Evolutionary conservation across 2,329 filamentous ascomycete species (phyloP), one percentile per base, ranked within the genome.

Genomic region (Cladosporium colombiae): DNA sequence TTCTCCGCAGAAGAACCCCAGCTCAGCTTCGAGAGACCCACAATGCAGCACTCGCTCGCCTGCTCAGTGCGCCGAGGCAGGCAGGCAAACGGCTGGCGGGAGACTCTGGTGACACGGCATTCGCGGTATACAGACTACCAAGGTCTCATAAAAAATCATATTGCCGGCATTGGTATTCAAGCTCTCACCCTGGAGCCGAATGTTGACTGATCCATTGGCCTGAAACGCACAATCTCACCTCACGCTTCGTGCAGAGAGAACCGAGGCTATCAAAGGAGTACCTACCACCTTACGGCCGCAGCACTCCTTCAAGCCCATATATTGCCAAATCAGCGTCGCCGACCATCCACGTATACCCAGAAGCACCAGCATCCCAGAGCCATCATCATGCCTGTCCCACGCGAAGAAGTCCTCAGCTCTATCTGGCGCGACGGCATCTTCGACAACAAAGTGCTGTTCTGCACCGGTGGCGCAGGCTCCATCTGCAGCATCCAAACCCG

Each of bases 401-500:
- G 88, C 72, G 89, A 88, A 62, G 84, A 91, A 68, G 96, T 93
- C 74, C 77, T 97, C 70, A 96, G 91, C 78, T 84, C 88, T 66
- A 87, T 93, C 72, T 97, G 93, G 93, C 89, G 85, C 72, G 90
- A 96, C 79, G 91, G 89, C 69, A 89, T 97, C 69, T 97, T 97
- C 77, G 86, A 89, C 69, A 88, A 89, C 76, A 94, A 95, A 74
- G 93, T 98, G 53, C 87, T 94, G 71, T 97, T 98, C 80, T 96
- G 96, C 74, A 99, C 95, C 3, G 95, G 95, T 66, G 95, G 95
- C 62, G 93, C 93, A 5, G 94, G 95, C 64, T 90, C 91, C 29
- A 98, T 99, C 75, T 97, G 95, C 82, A 95, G 91, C 73, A 93
- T 91, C 64, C 95, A 98, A 81, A 95, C 96, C 35, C 87, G 93